phyloP scores from a whole-genome alignment of 352 stramenopile species.

The Phytophthora chlamydospora region DNA sequence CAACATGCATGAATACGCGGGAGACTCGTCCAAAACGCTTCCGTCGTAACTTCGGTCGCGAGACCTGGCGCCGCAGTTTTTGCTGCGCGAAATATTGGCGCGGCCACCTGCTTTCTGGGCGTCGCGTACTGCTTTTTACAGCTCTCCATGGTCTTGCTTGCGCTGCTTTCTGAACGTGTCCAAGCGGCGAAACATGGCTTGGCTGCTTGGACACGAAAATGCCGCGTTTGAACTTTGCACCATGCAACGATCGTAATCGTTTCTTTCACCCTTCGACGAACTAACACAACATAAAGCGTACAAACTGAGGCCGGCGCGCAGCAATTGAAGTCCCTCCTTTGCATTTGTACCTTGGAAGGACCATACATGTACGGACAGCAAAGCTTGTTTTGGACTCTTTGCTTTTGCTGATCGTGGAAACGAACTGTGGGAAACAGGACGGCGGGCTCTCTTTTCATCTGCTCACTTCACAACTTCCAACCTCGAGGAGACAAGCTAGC shows the following conservation, averaged over 20 bases:
- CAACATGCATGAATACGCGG: no score
- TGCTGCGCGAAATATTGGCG: not conserved
- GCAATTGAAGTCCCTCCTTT: not conserved
- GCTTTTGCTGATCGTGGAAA: constrained; percentile 15
- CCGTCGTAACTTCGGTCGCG: no score
- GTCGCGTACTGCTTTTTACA: not conserved
- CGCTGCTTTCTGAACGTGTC: no score
- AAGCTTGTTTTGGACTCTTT: constrained; percentile 27
- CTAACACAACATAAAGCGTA: not conserved
- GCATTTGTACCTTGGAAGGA: not conserved
- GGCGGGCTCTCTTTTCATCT: constrained; percentile 1
- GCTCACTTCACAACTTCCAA: constrained; percentile 26
- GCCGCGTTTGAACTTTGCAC: constrained; percentile 3
- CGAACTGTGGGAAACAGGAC: not conserved
- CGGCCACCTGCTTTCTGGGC: not conserved
- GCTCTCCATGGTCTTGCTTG: not conserved
- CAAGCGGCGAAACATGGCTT: no score
- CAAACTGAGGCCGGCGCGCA: constrained; percentile 4
- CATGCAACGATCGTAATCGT: constrained; percentile 14
- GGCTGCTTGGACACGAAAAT: no score
- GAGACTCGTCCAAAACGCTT: not conserved
- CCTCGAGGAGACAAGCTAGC: not conserved
- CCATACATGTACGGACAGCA: not conserved
- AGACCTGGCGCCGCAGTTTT: not conserved
- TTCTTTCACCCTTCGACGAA: constrained; percentile 5